Conservation (phyloP, 2,329 filamentous ascomycete species). For the Aureobasidium mangrovei region DNA sequence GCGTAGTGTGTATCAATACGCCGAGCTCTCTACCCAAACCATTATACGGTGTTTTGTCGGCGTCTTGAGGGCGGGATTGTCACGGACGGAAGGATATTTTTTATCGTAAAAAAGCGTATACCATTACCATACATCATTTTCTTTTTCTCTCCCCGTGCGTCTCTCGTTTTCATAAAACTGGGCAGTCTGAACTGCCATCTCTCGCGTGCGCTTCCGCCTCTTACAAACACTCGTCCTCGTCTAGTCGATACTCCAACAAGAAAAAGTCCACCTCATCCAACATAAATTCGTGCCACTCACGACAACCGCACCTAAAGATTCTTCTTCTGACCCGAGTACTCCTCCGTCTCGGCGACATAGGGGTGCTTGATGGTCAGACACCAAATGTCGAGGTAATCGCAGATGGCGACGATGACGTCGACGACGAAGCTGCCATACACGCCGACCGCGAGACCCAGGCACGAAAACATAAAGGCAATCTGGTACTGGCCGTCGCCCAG, state of each 20-base stretch:
- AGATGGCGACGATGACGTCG: constrained; percentile 95
- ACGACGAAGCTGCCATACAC: constrained; percentile 97
- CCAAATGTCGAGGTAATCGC: constrained; percentile 97
- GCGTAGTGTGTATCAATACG: background rate
- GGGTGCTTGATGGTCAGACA: constrained; percentile 94
- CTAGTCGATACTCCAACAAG: background rate
- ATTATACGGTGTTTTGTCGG: background rate
- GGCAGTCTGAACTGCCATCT: no score
- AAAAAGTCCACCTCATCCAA: background rate
- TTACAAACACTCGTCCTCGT: background rate
- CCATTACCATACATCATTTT: constrained; percentile 9
- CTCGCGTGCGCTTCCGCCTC: no score
- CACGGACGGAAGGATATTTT: background rate
- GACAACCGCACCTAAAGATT: background rate
- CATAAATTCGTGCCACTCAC: background rate
- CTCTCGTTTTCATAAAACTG: background rate
- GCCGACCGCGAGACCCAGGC: constrained; percentile 73
- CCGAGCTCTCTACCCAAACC: background rate
- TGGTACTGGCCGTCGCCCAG: constrained; percentile 68
- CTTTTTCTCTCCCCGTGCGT: background rate
- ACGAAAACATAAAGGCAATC: constrained; percentile 82
- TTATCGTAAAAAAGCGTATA: constrained; percentile 9
- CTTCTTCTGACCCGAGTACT: constrained; percentile 1
- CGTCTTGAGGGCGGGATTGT: background rate
- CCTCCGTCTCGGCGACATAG: constrained; percentile 23